These are phyloP conservation scores for Wickerhamomyces subpelliculosus DNA, from an alignment of 805 yeast genomes.

Conservation along the genomic window DNA sequence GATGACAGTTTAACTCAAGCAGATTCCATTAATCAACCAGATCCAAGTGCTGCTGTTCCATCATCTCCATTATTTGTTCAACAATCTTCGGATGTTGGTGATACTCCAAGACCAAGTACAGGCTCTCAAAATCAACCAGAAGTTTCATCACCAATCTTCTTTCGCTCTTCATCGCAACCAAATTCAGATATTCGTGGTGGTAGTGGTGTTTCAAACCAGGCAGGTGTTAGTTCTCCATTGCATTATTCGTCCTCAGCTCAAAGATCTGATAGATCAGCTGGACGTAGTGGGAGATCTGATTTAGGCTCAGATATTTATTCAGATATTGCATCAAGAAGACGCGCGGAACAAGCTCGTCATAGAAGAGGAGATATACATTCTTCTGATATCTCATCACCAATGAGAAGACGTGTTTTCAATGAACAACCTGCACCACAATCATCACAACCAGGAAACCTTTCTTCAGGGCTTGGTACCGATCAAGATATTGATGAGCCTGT, in stretches of 20 bases:
- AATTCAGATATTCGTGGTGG: conserved; percentile 10
- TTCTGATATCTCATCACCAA: conserved; percentile 67
- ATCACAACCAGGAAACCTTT: conserved; percentile 14
- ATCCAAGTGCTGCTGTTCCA: conserved; percentile 23
- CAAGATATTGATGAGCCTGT: conserved; percentile 59
- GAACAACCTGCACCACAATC: conserved; percentile 35
- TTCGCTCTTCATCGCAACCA: conserved; percentile 24
- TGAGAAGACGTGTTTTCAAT: conserved; percentile 48
- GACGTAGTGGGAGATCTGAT: conserved; percentile 22
- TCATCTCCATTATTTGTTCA: conserved; percentile 52
- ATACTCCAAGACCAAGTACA: conserved; percentile 5
- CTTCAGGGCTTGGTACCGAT: conserved; percentile 17
- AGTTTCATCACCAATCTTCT: conserved; percentile 26
- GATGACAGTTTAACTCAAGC: conserved; percentile 5
- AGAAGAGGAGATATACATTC: conserved; percentile 76
- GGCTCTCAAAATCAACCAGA: conserved; percentile 4
- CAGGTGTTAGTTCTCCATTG: conserved; percentile 44
- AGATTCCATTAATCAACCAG: conserved; percentile 1
- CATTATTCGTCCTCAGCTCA: conserved; percentile 33
- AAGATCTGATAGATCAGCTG: conserved; percentile 22
- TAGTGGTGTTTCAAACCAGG: conserved; percentile 24
- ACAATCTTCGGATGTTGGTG: conserved; percentile 25
- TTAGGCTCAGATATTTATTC: conserved; percentile 36
- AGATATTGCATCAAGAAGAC: conserved; percentile 30
- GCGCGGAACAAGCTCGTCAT: conserved; percentile 42